These are phyloP conservation scores for Capsella rubella DNA, from an alignment of 441 rosid species.

Conservation along the genomic window DNA sequence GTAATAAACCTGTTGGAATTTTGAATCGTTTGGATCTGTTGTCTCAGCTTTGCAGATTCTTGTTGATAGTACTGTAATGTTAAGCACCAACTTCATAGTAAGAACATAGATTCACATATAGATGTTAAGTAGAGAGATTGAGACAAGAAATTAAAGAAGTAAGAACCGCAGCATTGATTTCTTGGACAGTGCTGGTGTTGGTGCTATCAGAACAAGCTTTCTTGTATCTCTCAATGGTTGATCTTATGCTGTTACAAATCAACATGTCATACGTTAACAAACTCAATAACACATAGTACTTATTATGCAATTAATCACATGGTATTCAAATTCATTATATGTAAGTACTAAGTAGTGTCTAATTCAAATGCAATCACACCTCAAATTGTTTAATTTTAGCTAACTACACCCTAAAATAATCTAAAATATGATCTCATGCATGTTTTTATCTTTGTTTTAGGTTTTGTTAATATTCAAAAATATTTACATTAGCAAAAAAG, in stretches of 20 bases:
- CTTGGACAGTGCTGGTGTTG: constrained; percentile 65
- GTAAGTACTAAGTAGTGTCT: too few relatives aligned
- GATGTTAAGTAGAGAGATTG: constrained; percentile 11
- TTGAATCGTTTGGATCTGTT: constrained; percentile 91
- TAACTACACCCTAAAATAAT: not conserved
- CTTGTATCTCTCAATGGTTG: constrained; percentile 95
- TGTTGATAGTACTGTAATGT: constrained; percentile 82
- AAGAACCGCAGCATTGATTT: constrained; percentile 92
- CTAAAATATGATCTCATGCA: not conserved
- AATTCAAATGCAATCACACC: not conserved
- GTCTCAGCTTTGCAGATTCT: constrained; percentile 93
- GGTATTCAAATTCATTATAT: too few relatives aligned
- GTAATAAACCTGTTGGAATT: constrained; percentile 81
- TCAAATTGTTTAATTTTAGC: not conserved
- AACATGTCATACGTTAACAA: not conserved
- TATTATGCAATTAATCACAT: constrained; percentile 2
- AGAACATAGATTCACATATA: not conserved
- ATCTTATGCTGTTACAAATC: constrained; percentile 63
- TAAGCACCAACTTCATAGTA: constrained; percentile 4
- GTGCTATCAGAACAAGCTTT: constrained; percentile 82
- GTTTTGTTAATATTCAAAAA: not conserved
- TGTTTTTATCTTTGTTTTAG: too few relatives aligned
- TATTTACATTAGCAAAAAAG: not conserved
- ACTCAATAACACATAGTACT: not conserved
- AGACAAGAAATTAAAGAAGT: not conserved